These are phyloP conservation scores for Calocera viscosa DNA, from an alignment of 768 basidiomycete species.

Conservation along the genomic window DNA sequence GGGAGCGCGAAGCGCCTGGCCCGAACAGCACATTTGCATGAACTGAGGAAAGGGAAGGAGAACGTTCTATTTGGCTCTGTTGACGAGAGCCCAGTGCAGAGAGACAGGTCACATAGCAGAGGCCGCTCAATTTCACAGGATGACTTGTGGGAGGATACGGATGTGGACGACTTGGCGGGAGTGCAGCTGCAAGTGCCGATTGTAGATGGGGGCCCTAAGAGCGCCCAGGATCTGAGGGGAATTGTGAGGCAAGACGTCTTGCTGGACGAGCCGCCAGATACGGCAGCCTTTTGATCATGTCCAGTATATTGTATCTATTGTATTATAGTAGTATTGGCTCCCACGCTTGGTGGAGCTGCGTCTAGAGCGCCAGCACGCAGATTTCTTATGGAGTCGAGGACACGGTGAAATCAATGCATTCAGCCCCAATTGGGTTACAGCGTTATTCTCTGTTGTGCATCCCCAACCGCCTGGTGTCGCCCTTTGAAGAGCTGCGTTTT, in stretches of 20 bases:
- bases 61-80: neutral
- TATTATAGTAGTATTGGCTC: too few species aligned
- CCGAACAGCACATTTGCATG: conserved; percentile 55
- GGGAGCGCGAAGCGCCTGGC: conserved; percentile 42
- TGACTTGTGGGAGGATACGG: neutral
- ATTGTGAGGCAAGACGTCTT: neutral
- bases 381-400: too few species aligned
- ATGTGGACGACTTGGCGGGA: neutral
- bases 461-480: too few species aligned
- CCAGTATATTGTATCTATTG: too few species aligned
- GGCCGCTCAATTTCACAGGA: neutral
- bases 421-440: too few species aligned
- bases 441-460: too few species aligned
- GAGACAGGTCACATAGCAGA: neutral
- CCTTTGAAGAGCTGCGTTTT: too few species aligned
- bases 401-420: too few species aligned
- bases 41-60: conserved; percentile 32
- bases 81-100: neutral
- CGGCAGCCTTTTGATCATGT: neutral
- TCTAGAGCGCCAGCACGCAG: too few species aligned
- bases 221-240: neutral
- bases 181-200: neutral
- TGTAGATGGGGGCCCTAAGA: neutral
- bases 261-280: conserved; percentile 1
- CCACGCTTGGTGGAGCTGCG: too few species aligned